phyloP scores from a whole-genome alignment of 305 asterid genomes.

The Solanum aculeatissimum region DNA sequence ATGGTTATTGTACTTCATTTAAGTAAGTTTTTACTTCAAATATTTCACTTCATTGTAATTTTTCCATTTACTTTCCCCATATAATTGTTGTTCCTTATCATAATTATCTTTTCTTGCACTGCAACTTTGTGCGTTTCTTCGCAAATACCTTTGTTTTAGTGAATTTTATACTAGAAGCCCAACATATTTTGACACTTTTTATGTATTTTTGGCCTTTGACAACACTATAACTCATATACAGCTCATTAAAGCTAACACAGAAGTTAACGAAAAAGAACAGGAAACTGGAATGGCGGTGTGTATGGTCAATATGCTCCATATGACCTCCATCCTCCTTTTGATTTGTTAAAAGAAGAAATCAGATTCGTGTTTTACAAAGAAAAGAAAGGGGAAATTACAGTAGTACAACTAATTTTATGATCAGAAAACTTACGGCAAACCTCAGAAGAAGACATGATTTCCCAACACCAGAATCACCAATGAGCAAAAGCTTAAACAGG shows the following conservation, averaged over 20 bases:
- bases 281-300: not conserved
- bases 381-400: not conserved
- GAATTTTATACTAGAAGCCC: not conserved
- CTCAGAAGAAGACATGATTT: conserved; percentile 11
- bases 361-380: not conserved
- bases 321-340: not conserved
- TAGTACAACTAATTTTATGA: not conserved
- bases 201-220: not conserved
- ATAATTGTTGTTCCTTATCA: not conserved
- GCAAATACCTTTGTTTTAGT: not conserved
- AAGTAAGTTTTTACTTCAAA: not conserved
- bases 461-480: conserved; percentile 12
- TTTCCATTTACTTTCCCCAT: not conserved
- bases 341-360: not conserved
- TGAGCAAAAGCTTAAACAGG: conserved; percentile 7
- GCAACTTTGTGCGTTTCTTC: not conserved
- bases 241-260: not conserved
- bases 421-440: conserved; percentile 3
- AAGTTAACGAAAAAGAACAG: not conserved
- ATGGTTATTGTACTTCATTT: not conserved
- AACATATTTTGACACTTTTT: not conserved
- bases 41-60: not conserved
- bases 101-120: not conserved
- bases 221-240: not conserved
- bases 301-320: not conserved